These are phyloP conservation scores for Neurospora hispaniola DNA, from an alignment of 495 filamentous ascomycete genomes.

Conservation along the genomic window DNA sequence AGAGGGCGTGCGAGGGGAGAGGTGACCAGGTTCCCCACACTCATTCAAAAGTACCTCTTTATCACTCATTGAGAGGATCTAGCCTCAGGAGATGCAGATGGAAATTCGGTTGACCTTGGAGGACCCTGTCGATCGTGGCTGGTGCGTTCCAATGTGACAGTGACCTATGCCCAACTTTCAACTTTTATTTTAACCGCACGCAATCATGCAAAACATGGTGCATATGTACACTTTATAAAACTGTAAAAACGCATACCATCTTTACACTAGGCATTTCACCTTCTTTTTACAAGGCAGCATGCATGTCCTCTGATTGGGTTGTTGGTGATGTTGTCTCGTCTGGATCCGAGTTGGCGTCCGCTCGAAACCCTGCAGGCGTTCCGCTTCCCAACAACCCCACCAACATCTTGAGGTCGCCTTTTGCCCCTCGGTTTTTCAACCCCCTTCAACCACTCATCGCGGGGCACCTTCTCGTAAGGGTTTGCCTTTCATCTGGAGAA, in stretches of 20 bases:
- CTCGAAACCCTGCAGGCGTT: background rate
- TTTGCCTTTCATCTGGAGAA: background rate
- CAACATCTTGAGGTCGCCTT: background rate
- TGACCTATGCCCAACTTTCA: background rate
- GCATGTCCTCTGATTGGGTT: background rate
- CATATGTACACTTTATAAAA: background rate
- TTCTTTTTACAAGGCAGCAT: background rate
- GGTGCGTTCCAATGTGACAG: background rate
- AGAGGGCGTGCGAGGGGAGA: background rate
- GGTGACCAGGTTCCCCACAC: background rate
- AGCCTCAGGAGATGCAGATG: conserved; percentile 7
- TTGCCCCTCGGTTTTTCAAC: background rate
- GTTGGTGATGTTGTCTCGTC: background rate
- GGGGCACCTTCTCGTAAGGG: background rate
- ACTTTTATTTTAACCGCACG: background rate
- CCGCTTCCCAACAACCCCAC: background rate
- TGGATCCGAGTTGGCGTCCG: background rate
- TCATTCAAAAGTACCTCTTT: conserved; percentile 2
- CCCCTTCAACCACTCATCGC: background rate
- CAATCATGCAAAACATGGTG: background rate
- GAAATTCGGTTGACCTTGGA: conserved; percentile 5
- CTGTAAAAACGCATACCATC: background rate
- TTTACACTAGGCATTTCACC: background rate
- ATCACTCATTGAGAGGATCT: conserved; percentile 2
- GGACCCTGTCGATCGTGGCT: conserved; percentile 12